phyloP scores from a whole-genome alignment of 805 yeast genomes.

The Saccharomyces cerevisiae region DNA sequence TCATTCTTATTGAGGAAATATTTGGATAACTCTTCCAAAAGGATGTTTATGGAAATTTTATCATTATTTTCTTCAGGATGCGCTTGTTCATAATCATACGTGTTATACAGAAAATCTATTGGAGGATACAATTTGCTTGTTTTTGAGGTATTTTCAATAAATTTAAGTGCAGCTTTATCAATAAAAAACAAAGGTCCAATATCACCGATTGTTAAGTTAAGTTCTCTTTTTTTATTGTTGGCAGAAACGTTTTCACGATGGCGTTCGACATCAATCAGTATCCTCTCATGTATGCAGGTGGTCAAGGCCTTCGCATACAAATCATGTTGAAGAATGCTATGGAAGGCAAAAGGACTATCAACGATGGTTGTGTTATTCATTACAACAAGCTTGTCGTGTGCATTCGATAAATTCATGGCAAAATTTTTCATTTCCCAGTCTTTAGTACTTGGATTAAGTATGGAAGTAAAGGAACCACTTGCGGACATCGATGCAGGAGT shows the following conservation, averaged over 20 bases:
- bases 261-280: constrained; percentile 10
- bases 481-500: background rate
- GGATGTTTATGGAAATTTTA: background rate
- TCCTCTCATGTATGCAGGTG: constrained; percentile 13
- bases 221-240: background rate
- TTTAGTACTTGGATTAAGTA: background rate
- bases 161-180: constrained; percentile 14
- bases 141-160: constrained; percentile 7
- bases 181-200: constrained; percentile 10
- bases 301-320: constrained; percentile 9
- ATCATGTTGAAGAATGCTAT: constrained; percentile 12
- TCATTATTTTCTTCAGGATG: background rate
- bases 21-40: background rate
- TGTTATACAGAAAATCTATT: constrained; percentile 9
- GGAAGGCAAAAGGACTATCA: constrained; percentile 14
- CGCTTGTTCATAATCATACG: constrained; percentile 1
- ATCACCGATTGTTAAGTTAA: background rate
- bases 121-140: constrained; percentile 8
- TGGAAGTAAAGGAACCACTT: constrained; percentile 1
- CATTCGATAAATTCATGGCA: constrained; percentile 10
- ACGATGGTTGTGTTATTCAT: constrained; percentile 12
- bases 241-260: background rate
- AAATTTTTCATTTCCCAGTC: constrained; percentile 1
- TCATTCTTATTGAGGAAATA: background rate
- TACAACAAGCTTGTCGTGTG: constrained; percentile 11